These are phyloP conservation scores for Psidium friedrichsthalianum DNA, from an alignment of 345 rosid species.

Conservation along the genomic window DNA sequence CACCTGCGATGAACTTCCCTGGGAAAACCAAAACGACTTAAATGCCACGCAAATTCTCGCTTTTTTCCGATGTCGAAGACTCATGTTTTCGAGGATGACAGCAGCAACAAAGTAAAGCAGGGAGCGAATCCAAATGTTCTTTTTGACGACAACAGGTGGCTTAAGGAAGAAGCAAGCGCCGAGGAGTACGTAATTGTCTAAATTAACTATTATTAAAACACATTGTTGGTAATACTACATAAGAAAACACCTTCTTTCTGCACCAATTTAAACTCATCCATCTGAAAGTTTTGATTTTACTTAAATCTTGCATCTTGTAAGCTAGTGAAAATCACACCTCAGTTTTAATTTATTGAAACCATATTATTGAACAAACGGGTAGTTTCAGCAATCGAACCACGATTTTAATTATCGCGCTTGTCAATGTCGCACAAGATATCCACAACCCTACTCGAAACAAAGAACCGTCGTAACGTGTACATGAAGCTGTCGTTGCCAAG, in stretches of 20 bases:
- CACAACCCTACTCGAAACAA: background rate
- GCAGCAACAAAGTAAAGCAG: background rate
- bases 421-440: background rate
- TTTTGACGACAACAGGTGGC: background rate
- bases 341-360: background rate
- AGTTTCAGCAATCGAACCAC: background rate
- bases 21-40: background rate
- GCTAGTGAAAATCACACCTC: background rate
- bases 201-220: background rate
- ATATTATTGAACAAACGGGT: background rate
- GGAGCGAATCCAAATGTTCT: background rate
- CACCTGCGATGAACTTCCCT: background rate
- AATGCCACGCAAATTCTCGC: background rate
- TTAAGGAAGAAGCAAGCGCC: rapidly evolving
- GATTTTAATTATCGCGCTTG: background rate
- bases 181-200: background rate
- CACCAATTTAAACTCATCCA: background rate
- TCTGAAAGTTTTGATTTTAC: too few relatives aligned
- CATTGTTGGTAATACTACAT: background rate
- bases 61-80: background rate
- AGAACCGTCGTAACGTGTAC: background rate
- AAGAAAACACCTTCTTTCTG: background rate
- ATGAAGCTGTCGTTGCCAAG: background rate
- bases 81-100: background rate
- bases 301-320: background rate